Conservation (phyloP, 2,329 filamentous ascomycete genomes). For the Colletotrichum sp. region DNA sequence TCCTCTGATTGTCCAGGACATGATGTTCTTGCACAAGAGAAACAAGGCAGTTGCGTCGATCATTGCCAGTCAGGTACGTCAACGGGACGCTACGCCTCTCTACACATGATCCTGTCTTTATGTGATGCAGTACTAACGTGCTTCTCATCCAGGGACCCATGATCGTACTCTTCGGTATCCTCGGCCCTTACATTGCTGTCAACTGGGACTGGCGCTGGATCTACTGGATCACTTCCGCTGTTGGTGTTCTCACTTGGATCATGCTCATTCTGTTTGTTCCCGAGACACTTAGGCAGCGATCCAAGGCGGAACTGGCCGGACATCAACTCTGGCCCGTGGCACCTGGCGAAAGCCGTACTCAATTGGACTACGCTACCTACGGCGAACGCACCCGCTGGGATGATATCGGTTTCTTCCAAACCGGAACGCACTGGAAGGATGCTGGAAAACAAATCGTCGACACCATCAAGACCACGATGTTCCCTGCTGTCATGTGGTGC, state of each 20-base stretch:
- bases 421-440: slow-evolving; percentile 26
- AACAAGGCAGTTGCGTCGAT: slow-evolving; percentile 33
- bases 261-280: slow-evolving; percentile 33
- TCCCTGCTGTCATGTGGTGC: slow-evolving; percentile 36
- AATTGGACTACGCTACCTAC: slow-evolving; percentile 28
- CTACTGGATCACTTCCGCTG: slow-evolving; percentile 34
- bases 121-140: not conserved
- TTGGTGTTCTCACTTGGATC: slow-evolving; percentile 34
- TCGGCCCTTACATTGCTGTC: slow-evolving; percentile 30
- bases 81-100: not conserved
- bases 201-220: slow-evolving; percentile 35
- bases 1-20: slow-evolving; percentile 39
- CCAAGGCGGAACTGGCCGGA: slow-evolving; percentile 27
- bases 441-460: slow-evolving; percentile 26
- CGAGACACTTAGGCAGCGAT: slow-evolving; percentile 35
- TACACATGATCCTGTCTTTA: not conserved
- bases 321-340: slow-evolving; percentile 25
- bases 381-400: slow-evolving; percentile 29
- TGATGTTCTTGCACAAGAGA: slow-evolving; percentile 40
- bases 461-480: slow-evolving; percentile 31
- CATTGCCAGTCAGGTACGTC: slow-evolving; percentile 23
- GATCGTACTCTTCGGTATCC: slow-evolving; percentile 28
- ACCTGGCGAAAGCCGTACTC: slow-evolving; percentile 27
- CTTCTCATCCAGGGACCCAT: slow-evolving; percentile 22
- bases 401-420: slow-evolving; percentile 33